phyloP scores from a whole-genome alignment of 2,329 filamentous ascomycete species.

The Keithomyces neogunnii region DNA sequence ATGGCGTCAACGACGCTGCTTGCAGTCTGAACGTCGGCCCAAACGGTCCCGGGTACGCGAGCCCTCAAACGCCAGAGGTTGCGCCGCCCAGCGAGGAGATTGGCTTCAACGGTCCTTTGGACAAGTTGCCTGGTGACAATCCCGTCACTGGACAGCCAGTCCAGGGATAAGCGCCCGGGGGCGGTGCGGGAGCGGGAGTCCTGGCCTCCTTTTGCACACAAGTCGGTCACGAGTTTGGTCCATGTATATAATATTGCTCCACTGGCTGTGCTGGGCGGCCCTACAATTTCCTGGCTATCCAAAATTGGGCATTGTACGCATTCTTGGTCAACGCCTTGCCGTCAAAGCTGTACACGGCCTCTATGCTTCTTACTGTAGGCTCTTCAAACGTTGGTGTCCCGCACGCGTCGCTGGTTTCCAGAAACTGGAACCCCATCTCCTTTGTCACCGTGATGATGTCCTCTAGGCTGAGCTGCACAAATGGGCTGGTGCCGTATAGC shows the following conservation, averaged over 20 bases:
- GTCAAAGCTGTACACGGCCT: constrained; percentile 46
- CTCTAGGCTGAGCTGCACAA: constrained; percentile 45
- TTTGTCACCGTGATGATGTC: constrained; percentile 41
- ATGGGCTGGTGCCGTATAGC: constrained; percentile 45
- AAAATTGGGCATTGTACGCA: constrained; percentile 46
- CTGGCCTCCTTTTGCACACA: too few relatives aligned
- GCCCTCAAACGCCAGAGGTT: constrained; percentile 11
- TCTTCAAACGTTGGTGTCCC: constrained; percentile 34
- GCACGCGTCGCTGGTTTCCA: constrained; percentile 31
- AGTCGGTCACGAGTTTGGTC: too few relatives aligned
- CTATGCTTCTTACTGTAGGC: constrained; percentile 32
- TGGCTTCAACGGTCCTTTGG: constrained; percentile 14
- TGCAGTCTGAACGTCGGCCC: constrained; percentile 19
- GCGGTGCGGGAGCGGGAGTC: neutral
- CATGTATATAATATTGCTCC: too few relatives aligned
- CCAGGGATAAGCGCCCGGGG: neutral
- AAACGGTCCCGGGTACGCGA: constrained; percentile 14
- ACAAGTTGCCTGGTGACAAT: constrained; percentile 18
- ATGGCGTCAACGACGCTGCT: constrained; percentile 13
- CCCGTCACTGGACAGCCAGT: constrained; percentile 10
- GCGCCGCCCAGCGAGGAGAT: constrained; percentile 16
- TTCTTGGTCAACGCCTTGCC: constrained; percentile 40
- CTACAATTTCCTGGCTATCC: constrained; percentile 30
- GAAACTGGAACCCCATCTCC: constrained; percentile 42
- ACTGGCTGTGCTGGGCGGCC: neutral